Evolutionary conservation across 129 eudicot genomes (phyloP), one percentile per base, ranked within the genome.

Genomic region (Pseudognaphalium luteoalbum): DNA sequence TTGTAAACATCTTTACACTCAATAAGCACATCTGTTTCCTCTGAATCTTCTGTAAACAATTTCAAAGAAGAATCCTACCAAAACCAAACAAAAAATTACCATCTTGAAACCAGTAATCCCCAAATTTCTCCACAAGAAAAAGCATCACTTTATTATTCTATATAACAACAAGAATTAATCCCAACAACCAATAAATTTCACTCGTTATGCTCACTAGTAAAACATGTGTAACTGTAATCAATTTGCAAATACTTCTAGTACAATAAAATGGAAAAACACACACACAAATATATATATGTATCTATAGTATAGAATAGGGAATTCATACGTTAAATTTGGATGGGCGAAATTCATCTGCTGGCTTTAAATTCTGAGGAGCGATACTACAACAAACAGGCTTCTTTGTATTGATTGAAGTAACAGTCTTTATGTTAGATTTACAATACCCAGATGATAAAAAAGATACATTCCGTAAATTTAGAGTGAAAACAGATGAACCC

Each of bases 1-100:
- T 90, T 90, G 85, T 84, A 86, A 17, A 90, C 91, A 81, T 90
- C 85, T 86, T 85, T 86, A 71, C 96, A 90, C 78, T 90, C 93
- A 57, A 90, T 84, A 35, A 90, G 91, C 66, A 88, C 89, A 64
- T 86, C 91, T 30, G 96, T 78, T 67, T 86, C 91, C 44, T 78
- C 83, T 61, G 76, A 86, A 25, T 66, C 79, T 51, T 87, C 87
- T 11, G 75, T 73, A 81, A 74, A 72, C 29, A 72, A 37, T 69
- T 78, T 82, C 71, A 75, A 35, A 73, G 87, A 81, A 16, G 85
- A 74, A 70, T 82, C 88, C 92, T 87, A 76, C 19, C 22, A 77
- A 67, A 68, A 70, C 77, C 19, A 78, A 54, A 76, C 57, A 71
- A 42, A 76, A 65, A 72, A 33, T 61, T 33, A 78, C 54, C 34